Conservation (phyloP, 192 early-diverging fungal species). For the Hyaloraphidium curvatum region DNA sequence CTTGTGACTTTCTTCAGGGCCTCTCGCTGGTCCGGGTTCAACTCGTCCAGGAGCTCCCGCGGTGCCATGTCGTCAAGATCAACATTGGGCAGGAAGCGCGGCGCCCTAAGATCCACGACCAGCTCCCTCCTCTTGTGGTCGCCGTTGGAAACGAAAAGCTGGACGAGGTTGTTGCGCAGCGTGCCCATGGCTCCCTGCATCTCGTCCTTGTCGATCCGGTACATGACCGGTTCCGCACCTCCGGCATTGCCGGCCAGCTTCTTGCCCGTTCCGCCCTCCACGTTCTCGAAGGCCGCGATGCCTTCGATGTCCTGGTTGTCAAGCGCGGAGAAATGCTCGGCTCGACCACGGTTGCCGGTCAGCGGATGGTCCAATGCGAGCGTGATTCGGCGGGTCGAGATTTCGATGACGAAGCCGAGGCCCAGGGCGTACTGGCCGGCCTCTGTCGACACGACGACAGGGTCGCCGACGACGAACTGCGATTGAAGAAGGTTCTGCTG, state of each 20-base stretch:
- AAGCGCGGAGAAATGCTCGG: constrained; percentile 26
- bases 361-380: constrained; percentile 42
- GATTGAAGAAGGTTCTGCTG: constrained; percentile 18
- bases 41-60: constrained; percentile 7
- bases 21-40: constrained; percentile 53
- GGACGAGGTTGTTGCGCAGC: constrained; percentile 54
- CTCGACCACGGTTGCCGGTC: constrained; percentile 36
- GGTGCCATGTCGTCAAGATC: neutral
- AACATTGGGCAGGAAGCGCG: constrained; percentile 26
- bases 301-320: constrained; percentile 27
- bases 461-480: constrained; percentile 48
- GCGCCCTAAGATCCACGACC: constrained; percentile 61
- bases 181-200: constrained; percentile 41
- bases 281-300: neutral
- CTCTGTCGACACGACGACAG: constrained; percentile 62
- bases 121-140: constrained; percentile 35
- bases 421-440: constrained; percentile 50
- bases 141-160: constrained; percentile 35
- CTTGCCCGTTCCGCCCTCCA: neutral
- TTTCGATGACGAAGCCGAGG: constrained; percentile 45
- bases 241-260: too few species aligned
- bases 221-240: constrained; percentile 20
- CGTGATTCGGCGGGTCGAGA: constrained; percentile 24
- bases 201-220: constrained; percentile 74
- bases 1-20: constrained; percentile 52